Conservation (phyloP, 768 basidiomycete genomes). For the Suillus spraguei region DNA sequence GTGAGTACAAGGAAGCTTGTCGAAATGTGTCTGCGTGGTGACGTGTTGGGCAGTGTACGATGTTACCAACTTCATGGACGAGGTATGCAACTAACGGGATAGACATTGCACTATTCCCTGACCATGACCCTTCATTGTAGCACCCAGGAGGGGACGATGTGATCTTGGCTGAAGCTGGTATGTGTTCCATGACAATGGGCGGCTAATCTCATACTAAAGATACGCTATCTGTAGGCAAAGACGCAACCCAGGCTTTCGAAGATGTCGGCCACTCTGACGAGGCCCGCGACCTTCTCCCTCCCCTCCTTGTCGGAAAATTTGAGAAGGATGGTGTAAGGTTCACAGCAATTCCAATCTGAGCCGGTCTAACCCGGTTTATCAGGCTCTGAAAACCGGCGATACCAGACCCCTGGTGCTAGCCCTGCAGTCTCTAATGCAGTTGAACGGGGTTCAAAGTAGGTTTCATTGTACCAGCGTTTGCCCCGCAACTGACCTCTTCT, state of each 20-base stretch:
- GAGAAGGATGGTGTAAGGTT: slow-evolving; percentile 65
- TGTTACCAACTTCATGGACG: slow-evolving; percentile 92
- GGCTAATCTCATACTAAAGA: slow-evolving; percentile 2
- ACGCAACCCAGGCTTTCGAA: slow-evolving; percentile 98
- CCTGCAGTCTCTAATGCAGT: slow-evolving; percentile 46
- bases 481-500: slow-evolving; percentile 16
- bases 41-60: slow-evolving; percentile 71
- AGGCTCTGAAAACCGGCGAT: slow-evolving; percentile 59
- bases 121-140: slow-evolving; percentile 38
- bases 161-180: slow-evolving; percentile 88
- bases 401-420: slow-evolving; percentile 47
- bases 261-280: slow-evolving; percentile 99
- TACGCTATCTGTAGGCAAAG: slow-evolving; percentile 62
- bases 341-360: slow-evolving; percentile 8
- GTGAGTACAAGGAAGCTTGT: slow-evolving; percentile 38
- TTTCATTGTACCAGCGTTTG: slow-evolving; percentile 12
- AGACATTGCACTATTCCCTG: neutral
- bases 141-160: slow-evolving; percentile 99
- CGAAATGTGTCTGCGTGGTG: neutral
- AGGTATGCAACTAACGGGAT: slow-evolving; percentile 50
- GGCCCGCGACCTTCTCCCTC: slow-evolving; percentile 82
- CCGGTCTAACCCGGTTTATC: slow-evolving; percentile 14
- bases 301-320: slow-evolving; percentile 81
- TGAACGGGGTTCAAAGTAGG: slow-evolving; percentile 72
- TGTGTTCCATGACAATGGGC: slow-evolving; percentile 36